Percentiles rank a stretch among this genome's conserved stretches.
These are phyloP conservation scores for Tephrocybe sp. DNA, from an alignment of 768 basidiomycete genomes.

Conservation along the genomic window DNA sequence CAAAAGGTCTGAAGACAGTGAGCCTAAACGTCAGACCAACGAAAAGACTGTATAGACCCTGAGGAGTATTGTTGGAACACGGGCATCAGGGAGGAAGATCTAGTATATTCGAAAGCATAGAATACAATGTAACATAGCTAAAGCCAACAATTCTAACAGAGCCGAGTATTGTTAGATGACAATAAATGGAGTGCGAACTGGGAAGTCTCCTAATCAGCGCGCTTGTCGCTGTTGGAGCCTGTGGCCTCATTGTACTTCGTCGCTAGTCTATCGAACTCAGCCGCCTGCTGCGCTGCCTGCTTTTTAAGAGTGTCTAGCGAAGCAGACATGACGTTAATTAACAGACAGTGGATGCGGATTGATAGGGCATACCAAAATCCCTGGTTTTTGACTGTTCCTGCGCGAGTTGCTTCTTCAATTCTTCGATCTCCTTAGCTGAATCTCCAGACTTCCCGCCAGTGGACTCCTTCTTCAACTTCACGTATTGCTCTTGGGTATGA, in stretches of 20 bases:
- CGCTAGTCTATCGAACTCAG: conserved; percentile 81
- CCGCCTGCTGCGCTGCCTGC: conserved; percentile 76
- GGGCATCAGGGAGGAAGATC: too few relatives aligned
- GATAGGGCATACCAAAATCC: conserved; percentile 54
- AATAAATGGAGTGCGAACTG: conserved; percentile 72
- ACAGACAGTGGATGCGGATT: too few relatives aligned
- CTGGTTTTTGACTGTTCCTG: conserved; percentile 55
- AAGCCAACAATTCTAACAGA: neutral
- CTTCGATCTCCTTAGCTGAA: conserved; percentile 55
- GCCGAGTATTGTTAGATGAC: conserved; percentile 64
- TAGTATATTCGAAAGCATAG: neutral
- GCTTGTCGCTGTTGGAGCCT: conserved; percentile 80
- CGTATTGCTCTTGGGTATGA: conserved; percentile 85
- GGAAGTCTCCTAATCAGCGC: conserved; percentile 69
- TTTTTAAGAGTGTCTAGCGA: conserved; percentile 80
- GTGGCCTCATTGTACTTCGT: conserved; percentile 74
- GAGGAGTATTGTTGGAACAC: neutral
- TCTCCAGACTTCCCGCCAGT: conserved; percentile 32
- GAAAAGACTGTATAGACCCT: neutral
- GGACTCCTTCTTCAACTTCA: conserved; percentile 69
- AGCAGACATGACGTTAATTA: too few relatives aligned
- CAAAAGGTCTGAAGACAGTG: neutral
- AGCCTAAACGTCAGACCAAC: neutral
- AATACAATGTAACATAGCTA: neutral
- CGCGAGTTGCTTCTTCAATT: conserved; percentile 68